Evolutionary conservation across 192 early-diverging fungal genomes (phyloP).

Genomic region (Chytriomyces confervae): DNA sequence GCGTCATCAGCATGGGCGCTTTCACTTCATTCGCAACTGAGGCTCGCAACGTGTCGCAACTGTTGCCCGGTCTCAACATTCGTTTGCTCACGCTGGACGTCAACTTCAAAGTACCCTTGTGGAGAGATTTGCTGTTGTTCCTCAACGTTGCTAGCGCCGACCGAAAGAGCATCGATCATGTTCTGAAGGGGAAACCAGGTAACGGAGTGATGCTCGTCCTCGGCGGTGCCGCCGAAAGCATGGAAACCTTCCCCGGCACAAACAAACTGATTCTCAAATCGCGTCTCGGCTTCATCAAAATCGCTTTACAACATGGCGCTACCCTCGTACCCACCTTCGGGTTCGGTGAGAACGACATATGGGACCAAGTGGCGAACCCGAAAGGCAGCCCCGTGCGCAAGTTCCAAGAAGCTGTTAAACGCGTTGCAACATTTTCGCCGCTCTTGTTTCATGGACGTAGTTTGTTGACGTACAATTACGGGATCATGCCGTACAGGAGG

Average conservation of each 20-base stretch:
- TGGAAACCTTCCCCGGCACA: constrained; percentile 44
- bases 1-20: constrained; percentile 12
- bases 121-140: too few species aligned
- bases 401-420: constrained; percentile 77
- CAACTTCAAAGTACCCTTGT: constrained; percentile 57
- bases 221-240: constrained; percentile 44
- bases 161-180: constrained; percentile 74
- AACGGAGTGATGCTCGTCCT: constrained; percentile 35
- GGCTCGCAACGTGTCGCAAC: neutral
- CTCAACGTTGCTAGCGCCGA: constrained; percentile 79
- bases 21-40: constrained; percentile 22
- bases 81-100: constrained; percentile 32
- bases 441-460: constrained; percentile 78
- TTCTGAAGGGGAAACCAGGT: constrained; percentile 36
- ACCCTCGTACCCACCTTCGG: constrained; percentile 80
- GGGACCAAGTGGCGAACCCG: constrained; percentile 74
- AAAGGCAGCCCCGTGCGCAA: constrained; percentile 67
- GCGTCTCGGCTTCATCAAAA: constrained; percentile 73
- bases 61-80: constrained; percentile 39
- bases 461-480: constrained; percentile 44
- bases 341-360: constrained; percentile 75
- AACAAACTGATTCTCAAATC: constrained; percentile 46
- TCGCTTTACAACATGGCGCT: constrained; percentile 82
- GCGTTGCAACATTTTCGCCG: constrained; percentile 45
- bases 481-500: constrained; percentile 56